These are phyloP conservation scores for Adansonia digitata DNA, from an alignment of 345 rosid species.

Conservation along the genomic window DNA sequence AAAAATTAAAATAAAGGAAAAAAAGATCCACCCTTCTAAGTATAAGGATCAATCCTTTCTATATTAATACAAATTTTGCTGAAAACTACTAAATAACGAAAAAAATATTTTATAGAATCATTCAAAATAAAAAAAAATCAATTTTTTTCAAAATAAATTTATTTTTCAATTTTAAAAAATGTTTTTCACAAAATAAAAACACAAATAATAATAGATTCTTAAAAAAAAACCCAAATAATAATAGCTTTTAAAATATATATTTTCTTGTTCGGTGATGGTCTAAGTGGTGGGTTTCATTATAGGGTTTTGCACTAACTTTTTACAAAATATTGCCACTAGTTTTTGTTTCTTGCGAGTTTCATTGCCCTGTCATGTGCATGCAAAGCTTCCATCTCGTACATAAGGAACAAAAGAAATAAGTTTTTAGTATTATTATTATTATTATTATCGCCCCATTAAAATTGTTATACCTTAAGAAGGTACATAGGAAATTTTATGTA, in stretches of 20 bases:
- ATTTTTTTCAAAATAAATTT: no score
- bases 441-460: no score
- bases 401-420: not conserved
- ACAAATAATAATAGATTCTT: no score
- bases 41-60: no score
- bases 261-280: not conserved
- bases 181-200: not conserved
- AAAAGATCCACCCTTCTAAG: no score
- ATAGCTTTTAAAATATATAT: not conserved
- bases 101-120: no score
- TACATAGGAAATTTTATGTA: not conserved
- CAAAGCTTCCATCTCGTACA: not conserved
- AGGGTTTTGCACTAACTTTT: not conserved
- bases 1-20: no score
- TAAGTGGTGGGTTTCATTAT: slow-evolving; percentile 16
- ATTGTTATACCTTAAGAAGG: not conserved
- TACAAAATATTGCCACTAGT: not conserved
- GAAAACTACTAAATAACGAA: no score
- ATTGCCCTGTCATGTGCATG: slow-evolving; percentile 12
- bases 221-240: not conserved
- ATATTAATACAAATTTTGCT: no score
- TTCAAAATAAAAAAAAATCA: no score
- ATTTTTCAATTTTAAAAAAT: no score
- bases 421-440: no score
- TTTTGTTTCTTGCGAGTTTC: not conserved